These are phyloP conservation scores for Westerdykella aurantiaca DNA, from an alignment of 2,329 filamentous ascomycete species.

Conservation along the genomic window DNA sequence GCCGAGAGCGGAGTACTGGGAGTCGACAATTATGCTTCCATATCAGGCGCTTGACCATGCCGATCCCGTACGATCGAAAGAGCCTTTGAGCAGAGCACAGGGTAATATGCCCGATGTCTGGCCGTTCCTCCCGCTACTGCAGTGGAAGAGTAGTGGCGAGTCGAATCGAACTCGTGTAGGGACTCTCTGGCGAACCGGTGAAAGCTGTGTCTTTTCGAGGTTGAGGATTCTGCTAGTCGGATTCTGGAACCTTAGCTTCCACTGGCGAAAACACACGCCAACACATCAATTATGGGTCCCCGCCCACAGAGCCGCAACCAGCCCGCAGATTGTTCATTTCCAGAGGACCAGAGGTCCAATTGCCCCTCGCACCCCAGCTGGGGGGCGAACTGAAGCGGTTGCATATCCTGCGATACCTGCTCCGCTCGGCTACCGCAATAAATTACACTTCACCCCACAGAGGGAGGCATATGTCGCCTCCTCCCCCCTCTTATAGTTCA, in stretches of 20 bases:
- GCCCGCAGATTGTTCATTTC: conserved; percentile 37
- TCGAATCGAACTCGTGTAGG: conserved; percentile 20
- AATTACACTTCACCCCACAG: conserved; percentile 38
- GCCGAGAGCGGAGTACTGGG: conserved; percentile 20
- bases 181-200: conserved; percentile 29
- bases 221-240: conserved; percentile 32
- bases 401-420: conserved; percentile 35
- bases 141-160: conserved; percentile 33
- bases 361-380: conserved; percentile 48
- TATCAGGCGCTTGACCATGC: conserved; percentile 27
- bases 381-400: conserved; percentile 39
- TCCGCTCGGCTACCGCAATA: conserved; percentile 38
- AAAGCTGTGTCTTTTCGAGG: conserved; percentile 34
- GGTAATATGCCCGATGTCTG: conserved; percentile 27
- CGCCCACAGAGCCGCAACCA: conserved; percentile 39
- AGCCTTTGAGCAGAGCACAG: conserved; percentile 30
- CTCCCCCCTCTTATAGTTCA: conserved; percentile 21
- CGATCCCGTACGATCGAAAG: conserved; percentile 25
- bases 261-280: conserved; percentile 84
- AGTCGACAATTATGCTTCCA: conserved; percentile 29
- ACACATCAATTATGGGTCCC: conserved; percentile 65
- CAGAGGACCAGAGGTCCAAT: conserved; percentile 24
- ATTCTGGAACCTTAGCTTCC: conserved; percentile 45
- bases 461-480: conserved; percentile 32
- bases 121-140: conserved; percentile 33